Evolutionary conservation across 2,329 filamentous ascomycete species (phyloP).

Genomic region (Akanthomyces dipterigenus): DNA sequence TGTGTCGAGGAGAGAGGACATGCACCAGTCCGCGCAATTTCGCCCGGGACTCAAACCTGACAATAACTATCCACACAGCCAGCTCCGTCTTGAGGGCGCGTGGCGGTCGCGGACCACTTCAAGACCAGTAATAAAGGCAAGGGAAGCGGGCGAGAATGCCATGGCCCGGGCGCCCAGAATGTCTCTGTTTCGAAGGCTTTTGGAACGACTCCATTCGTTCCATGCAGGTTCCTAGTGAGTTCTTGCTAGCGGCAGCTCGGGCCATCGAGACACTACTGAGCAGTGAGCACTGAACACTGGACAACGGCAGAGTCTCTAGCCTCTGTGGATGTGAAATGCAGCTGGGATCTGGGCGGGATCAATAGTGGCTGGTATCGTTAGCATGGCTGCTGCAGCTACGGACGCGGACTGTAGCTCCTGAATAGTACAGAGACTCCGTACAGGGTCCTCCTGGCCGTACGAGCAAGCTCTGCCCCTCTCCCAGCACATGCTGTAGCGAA

Average conservation of each 20-base stretch:
- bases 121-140: background rate
- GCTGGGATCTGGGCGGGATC: no score
- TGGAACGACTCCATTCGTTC: slow-evolving; percentile 15
- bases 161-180: background rate
- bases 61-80: background rate
- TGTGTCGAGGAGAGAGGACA: background rate
- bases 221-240: slow-evolving; percentile 2
- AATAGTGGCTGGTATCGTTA: no score
- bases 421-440: no score
- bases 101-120: background rate
- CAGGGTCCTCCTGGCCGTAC: no score
- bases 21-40: background rate
- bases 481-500: background rate
- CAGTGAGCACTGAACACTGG: no score
- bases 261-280: background rate
- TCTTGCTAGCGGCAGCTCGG: background rate
- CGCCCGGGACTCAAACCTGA: background rate
- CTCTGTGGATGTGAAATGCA: background rate
- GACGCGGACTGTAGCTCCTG: no score
- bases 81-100: background rate
- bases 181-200: background rate
- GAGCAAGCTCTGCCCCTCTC: background rate
- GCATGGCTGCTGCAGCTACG: no score
- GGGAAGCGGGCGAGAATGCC: background rate
- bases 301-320: no score